Evolutionary conservation across 306 rosid species (phyloP), one percentile per base, ranked within the genome.

Genomic region (Erythrophleum fordii): DNA sequence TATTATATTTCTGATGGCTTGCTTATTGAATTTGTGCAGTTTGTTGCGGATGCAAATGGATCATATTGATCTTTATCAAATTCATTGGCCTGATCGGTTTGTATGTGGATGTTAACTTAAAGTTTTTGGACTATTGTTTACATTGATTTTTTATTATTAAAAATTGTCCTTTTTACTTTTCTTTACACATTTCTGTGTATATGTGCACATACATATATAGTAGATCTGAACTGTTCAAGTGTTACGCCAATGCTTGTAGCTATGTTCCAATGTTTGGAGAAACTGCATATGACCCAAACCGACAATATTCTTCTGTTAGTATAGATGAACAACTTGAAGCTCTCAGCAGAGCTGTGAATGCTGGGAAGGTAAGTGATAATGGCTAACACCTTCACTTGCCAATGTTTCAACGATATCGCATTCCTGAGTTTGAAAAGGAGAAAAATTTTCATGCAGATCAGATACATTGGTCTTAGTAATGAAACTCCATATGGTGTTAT

Each of bases 51-150:
- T 92, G 92, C 95, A 72, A 84, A 89, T 90, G 26, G 97, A 92
- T 87, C 83, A 90, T 88, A 91, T 95, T 69, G 97, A 95, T 89
- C 94, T 95, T 84, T 95, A 88, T 86, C 98, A 91, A 83, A 89
- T 92, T 84, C 97, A 92, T 77, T 92, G 97, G 97, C 98, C 98
- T 84, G 99, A 95, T 86, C 97, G 99, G 97, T 95, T 91, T 90
- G 95, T 92, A 84, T 71, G 89, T 83, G 60, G 77, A 85, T 61
- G 37, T 81, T 45, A 37, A 25, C 42, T 87, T 73, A 18, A 26
- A 5, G 9, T 18, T 65, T 78, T 65, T 74, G 35, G 17, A 34
- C 37, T 39, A 13, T 25, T 83, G 42, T 80, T 80, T 37, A 22
- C 48, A 16, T 80, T 41, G 41, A 35, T 77, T 34, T 25, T 58